Conservation (phyloP, 192 early-diverging fungal genomes). For the Backusella luteola region DNA sequence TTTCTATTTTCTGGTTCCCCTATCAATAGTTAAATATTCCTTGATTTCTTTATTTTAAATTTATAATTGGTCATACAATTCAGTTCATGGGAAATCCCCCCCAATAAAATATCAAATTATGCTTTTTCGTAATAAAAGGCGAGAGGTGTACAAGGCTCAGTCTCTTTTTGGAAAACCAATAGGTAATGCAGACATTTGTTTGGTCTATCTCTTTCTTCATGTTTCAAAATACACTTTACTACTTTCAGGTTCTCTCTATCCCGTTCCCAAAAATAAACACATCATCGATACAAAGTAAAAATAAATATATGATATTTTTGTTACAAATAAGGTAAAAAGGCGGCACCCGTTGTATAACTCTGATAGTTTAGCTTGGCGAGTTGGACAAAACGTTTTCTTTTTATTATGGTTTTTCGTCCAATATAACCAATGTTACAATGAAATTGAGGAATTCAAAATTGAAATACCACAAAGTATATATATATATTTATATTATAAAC, state of each 20-base stretch:
- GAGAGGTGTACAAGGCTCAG: not conserved
- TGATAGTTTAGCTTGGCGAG: not conserved
- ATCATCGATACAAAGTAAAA: not conserved
- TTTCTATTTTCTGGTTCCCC: not conserved
- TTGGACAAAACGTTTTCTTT: not conserved
- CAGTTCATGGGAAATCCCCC: not conserved
- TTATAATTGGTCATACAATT: not conserved
- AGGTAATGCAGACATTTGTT: not conserved
- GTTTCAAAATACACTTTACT: not conserved
- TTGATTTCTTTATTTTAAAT: not conserved
- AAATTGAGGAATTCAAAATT: not conserved
- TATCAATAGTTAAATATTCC: not conserved
- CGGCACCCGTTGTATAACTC: not conserved
- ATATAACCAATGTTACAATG: not conserved
- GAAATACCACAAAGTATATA: not conserved
- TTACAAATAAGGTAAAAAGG: not conserved
- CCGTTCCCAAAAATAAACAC: not conserved
- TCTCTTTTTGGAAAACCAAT: not conserved
- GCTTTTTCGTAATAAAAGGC: not conserved
- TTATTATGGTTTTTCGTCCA: too few species aligned
- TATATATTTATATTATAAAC: too few species aligned
- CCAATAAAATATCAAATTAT: not conserved
- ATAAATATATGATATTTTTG: not conserved
- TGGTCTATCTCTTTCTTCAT: not conserved
- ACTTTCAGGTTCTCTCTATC: not conserved